phyloP scores from a whole-genome alignment of 257 asterid genomes.

The Datura wrightii region DNA sequence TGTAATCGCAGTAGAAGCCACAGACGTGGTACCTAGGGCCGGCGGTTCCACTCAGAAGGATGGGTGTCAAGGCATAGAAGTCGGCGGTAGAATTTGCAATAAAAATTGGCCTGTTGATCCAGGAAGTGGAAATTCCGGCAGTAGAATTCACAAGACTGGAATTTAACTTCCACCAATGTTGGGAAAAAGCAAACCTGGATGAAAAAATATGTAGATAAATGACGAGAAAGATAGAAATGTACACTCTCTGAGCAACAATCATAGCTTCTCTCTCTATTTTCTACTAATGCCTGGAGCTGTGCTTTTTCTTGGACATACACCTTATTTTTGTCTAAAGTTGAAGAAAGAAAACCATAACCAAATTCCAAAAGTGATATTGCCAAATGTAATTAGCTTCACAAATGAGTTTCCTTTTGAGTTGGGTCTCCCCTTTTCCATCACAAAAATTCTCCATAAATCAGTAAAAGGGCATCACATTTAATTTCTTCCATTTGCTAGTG shows the following conservation, averaged over 20 bases:
- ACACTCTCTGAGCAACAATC: neutral
- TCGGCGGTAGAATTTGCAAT: neutral
- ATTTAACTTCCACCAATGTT: neutral
- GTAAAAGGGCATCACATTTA: neutral
- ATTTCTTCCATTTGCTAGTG: neutral
- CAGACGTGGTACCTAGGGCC: constrained; percentile 21
- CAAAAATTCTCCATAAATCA: neutral
- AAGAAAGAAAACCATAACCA: neutral
- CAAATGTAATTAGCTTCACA: neutral
- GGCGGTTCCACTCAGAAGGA: neutral
- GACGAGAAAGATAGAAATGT: neutral
- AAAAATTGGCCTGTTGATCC: neutral
- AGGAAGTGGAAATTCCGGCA: neutral
- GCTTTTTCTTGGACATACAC: neutral
- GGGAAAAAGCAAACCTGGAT: neutral
- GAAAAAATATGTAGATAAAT: neutral
- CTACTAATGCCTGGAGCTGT: neutral
- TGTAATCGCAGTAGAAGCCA: constrained; percentile 15
- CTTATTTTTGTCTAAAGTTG: too few species aligned
- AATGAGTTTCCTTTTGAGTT: neutral
- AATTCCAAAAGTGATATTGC: neutral
- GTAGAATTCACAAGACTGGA: constrained; percentile 1
- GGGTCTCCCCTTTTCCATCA: neutral
- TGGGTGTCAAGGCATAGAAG: neutral
- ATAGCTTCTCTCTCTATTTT: neutral